Evolutionary conservation across 2,329 filamentous ascomycete species (phyloP).

Genomic region (Colletotrichum paranaense): DNA sequence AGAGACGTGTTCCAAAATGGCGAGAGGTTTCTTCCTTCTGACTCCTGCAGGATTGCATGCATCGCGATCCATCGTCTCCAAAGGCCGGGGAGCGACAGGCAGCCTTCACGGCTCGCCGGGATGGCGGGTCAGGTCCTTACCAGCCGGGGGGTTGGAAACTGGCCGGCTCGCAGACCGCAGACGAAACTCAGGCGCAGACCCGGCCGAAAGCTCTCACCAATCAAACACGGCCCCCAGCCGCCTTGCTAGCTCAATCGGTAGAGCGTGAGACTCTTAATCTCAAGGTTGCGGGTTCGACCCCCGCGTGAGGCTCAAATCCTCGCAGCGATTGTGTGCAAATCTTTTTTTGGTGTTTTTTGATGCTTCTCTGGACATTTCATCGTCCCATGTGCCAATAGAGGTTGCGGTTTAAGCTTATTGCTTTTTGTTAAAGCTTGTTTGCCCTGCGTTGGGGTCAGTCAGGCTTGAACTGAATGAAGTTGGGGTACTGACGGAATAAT

Average conservation of each 20-base stretch:
- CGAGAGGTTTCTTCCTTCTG: background rate
- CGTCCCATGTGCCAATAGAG: no score
- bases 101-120: background rate
- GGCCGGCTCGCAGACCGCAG: no score
- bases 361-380: background rate
- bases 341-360: background rate
- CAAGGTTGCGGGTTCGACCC: slow-evolving; percentile 40
- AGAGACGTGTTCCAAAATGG: background rate
- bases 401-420: no score
- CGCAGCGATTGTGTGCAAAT: slow-evolving; percentile 5
- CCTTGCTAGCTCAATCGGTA: slow-evolving; percentile 75
- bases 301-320: slow-evolving; percentile 36
- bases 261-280: slow-evolving; percentile 76
- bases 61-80: background rate
- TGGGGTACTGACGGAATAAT: no score
- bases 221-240: background rate
- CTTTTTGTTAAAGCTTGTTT: no score
- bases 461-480: no score
- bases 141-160: background rate
- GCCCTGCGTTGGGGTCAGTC: no score
- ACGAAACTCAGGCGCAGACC: background rate
- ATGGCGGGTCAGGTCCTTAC: no score
- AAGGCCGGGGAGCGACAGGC: no score
- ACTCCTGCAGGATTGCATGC: background rate
- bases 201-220: background rate